phyloP scores from a whole-genome alignment of 2,329 filamentous ascomycete genomes.

The Aspergillus sp. region DNA sequence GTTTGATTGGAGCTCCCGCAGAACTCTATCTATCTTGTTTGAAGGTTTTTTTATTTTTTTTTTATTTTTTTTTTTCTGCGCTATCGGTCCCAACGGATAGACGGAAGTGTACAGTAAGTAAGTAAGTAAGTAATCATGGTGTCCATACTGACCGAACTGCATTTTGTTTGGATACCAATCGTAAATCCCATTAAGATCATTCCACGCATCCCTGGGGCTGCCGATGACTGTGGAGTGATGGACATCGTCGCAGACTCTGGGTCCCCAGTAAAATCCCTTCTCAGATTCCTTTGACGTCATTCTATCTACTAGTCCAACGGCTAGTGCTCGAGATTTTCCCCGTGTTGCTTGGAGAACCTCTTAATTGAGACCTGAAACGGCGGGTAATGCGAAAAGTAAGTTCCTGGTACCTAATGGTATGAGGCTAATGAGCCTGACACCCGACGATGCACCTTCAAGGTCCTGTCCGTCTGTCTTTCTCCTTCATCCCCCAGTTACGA shows the following conservation, averaged over 20 bases:
- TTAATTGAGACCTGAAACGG: constrained; percentile 5
- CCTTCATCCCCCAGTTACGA: background rate
- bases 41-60: background rate
- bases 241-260: background rate
- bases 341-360: background rate
- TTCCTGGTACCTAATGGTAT: constrained; percentile 10
- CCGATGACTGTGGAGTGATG: background rate
- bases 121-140: background rate
- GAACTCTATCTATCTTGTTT: constrained; percentile 6
- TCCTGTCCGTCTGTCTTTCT: background rate
- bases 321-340: constrained; percentile 3
- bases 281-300: constrained; percentile 19
- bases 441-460: background rate
- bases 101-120: background rate
- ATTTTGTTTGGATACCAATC: background rate
- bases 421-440: constrained; percentile 3
- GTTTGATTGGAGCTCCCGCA: constrained; percentile 6
- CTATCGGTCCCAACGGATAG: background rate
- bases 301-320: background rate
- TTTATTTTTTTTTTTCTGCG: background rate
- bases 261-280: background rate
- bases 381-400: constrained; percentile 6
- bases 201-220: background rate
- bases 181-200: background rate
- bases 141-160: background rate